These are phyloP conservation scores for Blastocystis sp. DNA, from an alignment of 352 stramenopile genomes.

Conservation along the genomic window DNA sequence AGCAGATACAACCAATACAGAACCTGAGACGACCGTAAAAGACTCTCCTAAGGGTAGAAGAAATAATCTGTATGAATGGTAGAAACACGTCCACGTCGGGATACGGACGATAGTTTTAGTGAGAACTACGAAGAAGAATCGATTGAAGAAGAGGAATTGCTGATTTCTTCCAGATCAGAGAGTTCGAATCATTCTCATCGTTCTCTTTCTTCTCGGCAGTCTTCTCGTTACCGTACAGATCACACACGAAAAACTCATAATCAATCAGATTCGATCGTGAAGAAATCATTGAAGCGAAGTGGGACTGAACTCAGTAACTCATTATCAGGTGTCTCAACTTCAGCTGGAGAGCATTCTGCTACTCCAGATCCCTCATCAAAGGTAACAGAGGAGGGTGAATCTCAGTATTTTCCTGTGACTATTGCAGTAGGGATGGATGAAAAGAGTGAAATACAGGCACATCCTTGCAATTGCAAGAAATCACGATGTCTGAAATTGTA, in stretches of 20 bases:
- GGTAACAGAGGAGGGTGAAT: background rate
- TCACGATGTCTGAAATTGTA: conserved; percentile 88
- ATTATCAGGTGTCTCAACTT: conserved; percentile 58
- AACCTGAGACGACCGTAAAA: too few relatives aligned
- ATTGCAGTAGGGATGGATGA: background rate
- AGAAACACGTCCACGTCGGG: too few relatives aligned
- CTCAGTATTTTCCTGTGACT: background rate
- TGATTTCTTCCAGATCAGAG: too few relatives aligned
- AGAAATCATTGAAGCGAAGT: conserved; percentile 87
- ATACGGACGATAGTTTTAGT: background rate
- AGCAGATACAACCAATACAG: background rate
- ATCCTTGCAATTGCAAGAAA: conserved; percentile 88
- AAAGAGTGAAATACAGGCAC: background rate
- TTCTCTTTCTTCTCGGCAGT: too few relatives aligned
- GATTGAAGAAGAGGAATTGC: too few relatives aligned
- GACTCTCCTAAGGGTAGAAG: too few relatives aligned
- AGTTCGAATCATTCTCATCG: too few relatives aligned
- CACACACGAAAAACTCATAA: background rate
- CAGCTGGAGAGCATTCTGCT: conserved; percentile 61
- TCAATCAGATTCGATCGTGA: conserved; percentile 77
- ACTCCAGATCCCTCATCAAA: too few relatives aligned
- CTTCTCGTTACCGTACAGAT: background rate
- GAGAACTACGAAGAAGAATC: background rate
- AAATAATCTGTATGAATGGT: too few relatives aligned
- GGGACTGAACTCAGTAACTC: conserved; percentile 76